Conservation (phyloP, 176 grass and related monocot genomes). For the Bromus sterilis region DNA sequence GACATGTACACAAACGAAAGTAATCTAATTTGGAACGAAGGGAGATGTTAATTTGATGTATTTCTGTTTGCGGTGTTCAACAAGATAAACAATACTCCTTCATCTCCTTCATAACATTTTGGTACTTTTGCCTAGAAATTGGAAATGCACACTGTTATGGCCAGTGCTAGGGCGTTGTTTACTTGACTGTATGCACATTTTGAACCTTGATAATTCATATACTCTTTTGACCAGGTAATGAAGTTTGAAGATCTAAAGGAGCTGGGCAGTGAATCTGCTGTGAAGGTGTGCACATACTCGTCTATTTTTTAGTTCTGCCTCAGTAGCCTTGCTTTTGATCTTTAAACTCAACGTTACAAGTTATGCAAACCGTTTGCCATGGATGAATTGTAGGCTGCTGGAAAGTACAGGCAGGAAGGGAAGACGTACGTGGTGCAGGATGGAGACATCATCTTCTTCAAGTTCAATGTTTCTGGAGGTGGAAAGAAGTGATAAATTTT, state of each 20-base stretch:
- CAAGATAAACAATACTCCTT: not conserved
- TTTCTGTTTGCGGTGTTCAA: not conserved
- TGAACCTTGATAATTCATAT: constrained; percentile 2
- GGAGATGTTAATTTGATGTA: not conserved
- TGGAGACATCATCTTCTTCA: constrained; percentile 95
- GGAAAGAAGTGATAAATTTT: constrained; percentile 80
- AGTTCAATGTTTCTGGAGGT: constrained; percentile 94
- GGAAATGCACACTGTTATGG: not conserved
- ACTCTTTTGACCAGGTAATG: constrained; percentile 67
- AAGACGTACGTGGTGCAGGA: constrained; percentile 99
- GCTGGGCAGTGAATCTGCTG: constrained; percentile 72
- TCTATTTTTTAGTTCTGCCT: not conserved
- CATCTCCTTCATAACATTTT: not conserved
- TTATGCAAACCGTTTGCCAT: not conserved
- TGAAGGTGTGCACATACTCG: constrained; percentile 43
- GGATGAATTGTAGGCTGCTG: constrained; percentile 50
- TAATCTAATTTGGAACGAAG: too few relatives aligned
- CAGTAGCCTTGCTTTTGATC: not conserved
- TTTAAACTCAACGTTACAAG: not conserved
- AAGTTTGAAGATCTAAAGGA: constrained; percentile 99
- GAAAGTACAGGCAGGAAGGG: constrained; percentile 94
- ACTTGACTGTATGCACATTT: not conserved
- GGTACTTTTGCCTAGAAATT: not conserved
- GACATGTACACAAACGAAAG: too few relatives aligned
- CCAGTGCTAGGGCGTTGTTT: not conserved